phyloP scores from a whole-genome alignment of 768 basidiomycete genomes.

The Boletus pseudo-olivaceus region DNA sequence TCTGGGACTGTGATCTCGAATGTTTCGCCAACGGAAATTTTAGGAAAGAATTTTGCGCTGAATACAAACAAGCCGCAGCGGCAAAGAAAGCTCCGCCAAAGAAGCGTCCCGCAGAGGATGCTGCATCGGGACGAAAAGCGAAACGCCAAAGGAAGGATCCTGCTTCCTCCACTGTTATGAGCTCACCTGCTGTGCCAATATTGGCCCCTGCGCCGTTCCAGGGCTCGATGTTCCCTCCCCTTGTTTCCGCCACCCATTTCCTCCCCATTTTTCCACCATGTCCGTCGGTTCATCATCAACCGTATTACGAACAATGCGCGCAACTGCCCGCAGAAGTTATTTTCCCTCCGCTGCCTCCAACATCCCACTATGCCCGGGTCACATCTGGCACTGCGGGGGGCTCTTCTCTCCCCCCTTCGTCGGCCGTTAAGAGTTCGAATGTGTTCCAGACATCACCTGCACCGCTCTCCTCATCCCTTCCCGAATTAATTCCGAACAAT shows the following conservation, averaged over 20 bases:
- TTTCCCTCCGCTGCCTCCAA: slow-evolving; percentile 68
- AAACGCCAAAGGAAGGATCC: slow-evolving; percentile 46
- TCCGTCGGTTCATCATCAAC: slow-evolving; percentile 64
- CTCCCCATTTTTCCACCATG: slow-evolving; percentile 49
- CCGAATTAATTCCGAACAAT: slow-evolving; percentile 59
- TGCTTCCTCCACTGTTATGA: slow-evolving; percentile 22
- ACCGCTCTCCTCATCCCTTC: slow-evolving; percentile 43
- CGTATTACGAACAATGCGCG: slow-evolving; percentile 64
- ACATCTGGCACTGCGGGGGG: slow-evolving; percentile 11
- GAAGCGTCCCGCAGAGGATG: slow-evolving; percentile 40
- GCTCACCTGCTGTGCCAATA: slow-evolving; percentile 19
- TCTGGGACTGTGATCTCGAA: slow-evolving; percentile 75
- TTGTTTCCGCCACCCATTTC: slow-evolving; percentile 24
- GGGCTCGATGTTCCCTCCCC: slow-evolving; percentile 18
- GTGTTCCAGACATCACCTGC: slow-evolving; percentile 27
- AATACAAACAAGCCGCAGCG: slow-evolving; percentile 29
- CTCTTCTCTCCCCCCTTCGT: slow-evolving; percentile 23
- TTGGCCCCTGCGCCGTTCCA: slow-evolving; percentile 19
- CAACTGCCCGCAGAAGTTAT: slow-evolving; percentile 61
- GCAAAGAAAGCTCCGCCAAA: slow-evolving; percentile 31
- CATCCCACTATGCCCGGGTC: slow-evolving; percentile 38
- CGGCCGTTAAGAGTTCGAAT: slow-evolving; percentile 21
- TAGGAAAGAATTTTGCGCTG: slow-evolving; percentile 54
- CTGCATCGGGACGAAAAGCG: slow-evolving; percentile 37
- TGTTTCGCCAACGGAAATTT: slow-evolving; percentile 86